Percentiles rank a stretch among this genome's conserved stretches.
Conservation (phyloP, 73 alveolate genomes). For the Tetrahymena elliotti region DNA sequence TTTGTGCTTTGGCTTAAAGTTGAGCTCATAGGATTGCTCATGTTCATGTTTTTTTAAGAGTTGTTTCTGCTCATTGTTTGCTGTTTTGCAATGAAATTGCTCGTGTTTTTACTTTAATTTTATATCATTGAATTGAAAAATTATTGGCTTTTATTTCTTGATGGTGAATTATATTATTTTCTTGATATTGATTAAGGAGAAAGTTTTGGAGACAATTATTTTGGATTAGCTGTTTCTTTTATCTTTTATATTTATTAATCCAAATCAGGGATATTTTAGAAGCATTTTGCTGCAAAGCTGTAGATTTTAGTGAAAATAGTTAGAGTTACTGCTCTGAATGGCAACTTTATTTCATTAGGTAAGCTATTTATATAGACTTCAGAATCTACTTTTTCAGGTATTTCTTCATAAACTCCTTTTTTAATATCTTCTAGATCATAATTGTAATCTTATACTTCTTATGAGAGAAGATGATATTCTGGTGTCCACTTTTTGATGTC, state of each 20-base stretch:
- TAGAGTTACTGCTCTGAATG: background rate
- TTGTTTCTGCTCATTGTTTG: background rate
- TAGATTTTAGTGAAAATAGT: background rate
- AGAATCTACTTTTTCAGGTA: background rate
- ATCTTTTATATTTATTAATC: background rate
- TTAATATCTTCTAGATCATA: background rate
- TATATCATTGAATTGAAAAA: background rate
- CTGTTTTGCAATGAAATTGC: background rate
- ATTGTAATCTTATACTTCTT: background rate
- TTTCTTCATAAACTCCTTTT: background rate
- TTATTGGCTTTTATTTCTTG: background rate
- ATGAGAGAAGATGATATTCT: background rate
- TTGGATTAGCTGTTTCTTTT: background rate
- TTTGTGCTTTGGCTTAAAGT: background rate
- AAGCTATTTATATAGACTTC: background rate
- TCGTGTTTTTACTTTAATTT: background rate
- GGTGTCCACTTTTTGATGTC: background rate
- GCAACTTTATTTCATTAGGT: background rate
- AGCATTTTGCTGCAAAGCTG: background rate
- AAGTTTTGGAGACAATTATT: background rate
- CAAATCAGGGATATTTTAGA: background rate
- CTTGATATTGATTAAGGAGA: background rate
- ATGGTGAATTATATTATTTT: background rate
- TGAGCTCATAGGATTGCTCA: background rate
- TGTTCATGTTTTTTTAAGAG: background rate